These are phyloP conservation scores for carrot (Daucus carota) DNA, from an alignment of 129 eudicot species.

Conservation along the genomic window DH1_v3.0 NC_030385.2:11083001-11083500, in stretches of 20 bases:
- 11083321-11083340: background rate
- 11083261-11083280: background rate
- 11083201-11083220: background rate
- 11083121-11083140: background rate
- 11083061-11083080: background rate
- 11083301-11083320: background rate
- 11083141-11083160: background rate
- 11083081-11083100: background rate
- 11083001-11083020: background rate
- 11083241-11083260: background rate
- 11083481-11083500: conserved; percentile 1
- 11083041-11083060: background rate
- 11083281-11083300: background rate
- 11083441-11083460: conserved; percentile 92
- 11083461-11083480: conserved; percentile 75
- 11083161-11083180: background rate
- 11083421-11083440: conserved; percentile 97
- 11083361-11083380: background rate
- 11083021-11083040: background rate
- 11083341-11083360: background rate
- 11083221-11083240: background rate
- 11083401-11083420: conserved; percentile 52
- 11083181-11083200: background rate
- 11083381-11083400: background rate
- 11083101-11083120: background rate